These are phyloP conservation scores for Lasiosphaeris hirsuta DNA, from an alignment of 495 filamentous ascomycete genomes.

Conservation along the genomic window DNA sequence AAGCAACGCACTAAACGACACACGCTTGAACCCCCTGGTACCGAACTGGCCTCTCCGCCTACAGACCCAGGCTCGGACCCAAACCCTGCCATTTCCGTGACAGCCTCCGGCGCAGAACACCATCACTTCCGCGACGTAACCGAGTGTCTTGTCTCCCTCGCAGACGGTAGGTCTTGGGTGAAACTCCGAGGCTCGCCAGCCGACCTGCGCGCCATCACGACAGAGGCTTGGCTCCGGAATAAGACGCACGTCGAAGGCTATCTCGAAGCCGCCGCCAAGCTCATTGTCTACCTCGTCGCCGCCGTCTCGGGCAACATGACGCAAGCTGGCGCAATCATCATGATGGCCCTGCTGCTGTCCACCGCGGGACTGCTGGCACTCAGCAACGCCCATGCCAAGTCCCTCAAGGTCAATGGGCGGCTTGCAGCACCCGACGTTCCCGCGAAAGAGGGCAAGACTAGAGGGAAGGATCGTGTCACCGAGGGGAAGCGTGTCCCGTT, in stretches of 20 bases:
- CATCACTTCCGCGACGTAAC: slow-evolving; percentile 17
- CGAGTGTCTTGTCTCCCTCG: slow-evolving; percentile 34
- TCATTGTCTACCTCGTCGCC: slow-evolving; percentile 54
- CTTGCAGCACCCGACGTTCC: slow-evolving; percentile 31
- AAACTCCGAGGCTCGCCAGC: slow-evolving; percentile 49
- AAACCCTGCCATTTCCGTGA: background rate
- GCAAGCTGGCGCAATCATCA: slow-evolving; percentile 44
- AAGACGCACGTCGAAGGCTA: slow-evolving; percentile 48
- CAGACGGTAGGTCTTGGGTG: slow-evolving; percentile 30
- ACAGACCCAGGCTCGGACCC: background rate
- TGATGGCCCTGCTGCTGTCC: slow-evolving; percentile 46
- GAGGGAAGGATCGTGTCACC: background rate
- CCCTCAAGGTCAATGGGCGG: slow-evolving; percentile 39
- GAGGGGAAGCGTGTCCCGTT: background rate
- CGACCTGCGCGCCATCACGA: slow-evolving; percentile 57
- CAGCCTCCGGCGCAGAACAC: background rate
- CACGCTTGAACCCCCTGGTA: background rate
- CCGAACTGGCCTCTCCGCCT: slow-evolving; percentile 4
- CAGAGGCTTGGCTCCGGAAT: slow-evolving; percentile 52
- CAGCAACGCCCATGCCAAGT: slow-evolving; percentile 46
- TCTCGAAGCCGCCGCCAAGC: slow-evolving; percentile 44
- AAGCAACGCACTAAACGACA: slow-evolving; percentile 40
- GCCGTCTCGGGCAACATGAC: slow-evolving; percentile 50
- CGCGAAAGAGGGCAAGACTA: background rate
- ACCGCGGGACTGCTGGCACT: slow-evolving; percentile 50